phyloP scores from a whole-genome alignment of 2,329 filamentous ascomycete genomes.

The Graphilbum fragrans region DNA sequence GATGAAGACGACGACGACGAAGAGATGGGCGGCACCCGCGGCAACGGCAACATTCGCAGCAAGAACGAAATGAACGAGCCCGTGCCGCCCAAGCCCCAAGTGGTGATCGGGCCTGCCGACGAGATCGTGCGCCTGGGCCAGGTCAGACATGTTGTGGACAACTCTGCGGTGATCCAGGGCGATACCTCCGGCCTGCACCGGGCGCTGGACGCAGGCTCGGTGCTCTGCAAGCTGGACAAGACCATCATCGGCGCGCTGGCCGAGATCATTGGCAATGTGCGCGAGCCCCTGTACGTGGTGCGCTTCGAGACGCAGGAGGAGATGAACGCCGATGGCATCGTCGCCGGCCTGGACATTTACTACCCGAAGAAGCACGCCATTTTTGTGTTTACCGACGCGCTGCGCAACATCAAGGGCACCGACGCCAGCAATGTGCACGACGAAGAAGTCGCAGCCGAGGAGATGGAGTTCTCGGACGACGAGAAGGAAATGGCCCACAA shows the following conservation, averaged over 20 bases:
- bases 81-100: conserved; percentile 58
- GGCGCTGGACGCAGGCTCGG: conserved; percentile 73
- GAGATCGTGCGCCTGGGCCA: conserved; percentile 63
- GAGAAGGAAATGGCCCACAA: conserved; percentile 84
- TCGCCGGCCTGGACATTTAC: conserved; percentile 58
- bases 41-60: conserved; percentile 48
- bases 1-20: conserved; percentile 23
- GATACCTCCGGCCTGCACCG: conserved; percentile 69
- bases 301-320: conserved; percentile 36
- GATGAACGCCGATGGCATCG: conserved; percentile 39
- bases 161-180: conserved; percentile 66
- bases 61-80: conserved; percentile 67
- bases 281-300: conserved; percentile 77
- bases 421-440: conserved; percentile 94
- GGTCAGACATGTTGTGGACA: conserved; percentile 68
- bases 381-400: conserved; percentile 75
- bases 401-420: conserved; percentile 72
- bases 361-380: conserved; percentile 70
- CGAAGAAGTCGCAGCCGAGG: conserved; percentile 75
- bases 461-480: conserved; percentile 93
- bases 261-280: conserved; percentile 76
- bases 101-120: conserved; percentile 67
- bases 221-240: conserved; percentile 67
- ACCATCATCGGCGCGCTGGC: conserved; percentile 69
- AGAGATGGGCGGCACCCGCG: conserved; percentile 18